Conservation (phyloP, 2,329 filamentous ascomycete genomes). For the Didymella pomorum region DNA sequence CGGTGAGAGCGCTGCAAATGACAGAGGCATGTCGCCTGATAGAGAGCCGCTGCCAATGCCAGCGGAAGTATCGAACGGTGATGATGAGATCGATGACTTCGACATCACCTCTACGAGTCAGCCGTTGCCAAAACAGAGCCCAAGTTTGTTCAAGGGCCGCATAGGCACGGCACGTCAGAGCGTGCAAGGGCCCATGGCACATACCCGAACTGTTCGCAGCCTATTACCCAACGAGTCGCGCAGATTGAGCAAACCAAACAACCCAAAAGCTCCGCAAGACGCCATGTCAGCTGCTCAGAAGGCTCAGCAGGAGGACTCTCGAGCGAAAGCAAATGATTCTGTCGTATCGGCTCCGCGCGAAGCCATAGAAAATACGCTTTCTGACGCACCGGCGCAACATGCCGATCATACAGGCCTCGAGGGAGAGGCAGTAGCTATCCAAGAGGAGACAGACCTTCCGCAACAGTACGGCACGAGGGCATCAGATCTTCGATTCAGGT, state of each 20-base stretch:
- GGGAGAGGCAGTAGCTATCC: slow-evolving; percentile 19
- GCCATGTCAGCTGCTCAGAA: not conserved
- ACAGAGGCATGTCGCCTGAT: not conserved
- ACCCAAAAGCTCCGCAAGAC: not conserved
- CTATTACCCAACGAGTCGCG: not conserved
- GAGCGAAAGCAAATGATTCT: slow-evolving; percentile 6
- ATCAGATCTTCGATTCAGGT: slow-evolving; percentile 27
- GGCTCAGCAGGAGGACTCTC: not conserved
- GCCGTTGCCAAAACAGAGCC: slow-evolving; percentile 8
- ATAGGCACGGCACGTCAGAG: not conserved
- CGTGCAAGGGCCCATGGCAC: not conserved
- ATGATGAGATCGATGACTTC: slow-evolving; percentile 8
- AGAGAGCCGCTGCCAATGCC: slow-evolving; percentile 2
- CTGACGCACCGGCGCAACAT: not conserved
- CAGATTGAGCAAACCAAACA: not conserved
- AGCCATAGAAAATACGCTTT: slow-evolving; percentile 18
- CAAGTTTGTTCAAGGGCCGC: slow-evolving; percentile 8
- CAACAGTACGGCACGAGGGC: not conserved
- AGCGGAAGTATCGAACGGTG: not conserved
- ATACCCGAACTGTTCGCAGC: not conserved
- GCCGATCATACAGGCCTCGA: slow-evolving; percentile 13
- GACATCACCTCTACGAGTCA: not conserved
- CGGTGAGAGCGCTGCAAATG: slow-evolving; percentile 22
- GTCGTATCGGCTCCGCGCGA: slow-evolving; percentile 14
- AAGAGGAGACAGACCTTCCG: slow-evolving; percentile 4